Evolutionary conservation across 208 protist genomes (phyloP).

Genomic region (Trypanosoma theileri): DNA sequence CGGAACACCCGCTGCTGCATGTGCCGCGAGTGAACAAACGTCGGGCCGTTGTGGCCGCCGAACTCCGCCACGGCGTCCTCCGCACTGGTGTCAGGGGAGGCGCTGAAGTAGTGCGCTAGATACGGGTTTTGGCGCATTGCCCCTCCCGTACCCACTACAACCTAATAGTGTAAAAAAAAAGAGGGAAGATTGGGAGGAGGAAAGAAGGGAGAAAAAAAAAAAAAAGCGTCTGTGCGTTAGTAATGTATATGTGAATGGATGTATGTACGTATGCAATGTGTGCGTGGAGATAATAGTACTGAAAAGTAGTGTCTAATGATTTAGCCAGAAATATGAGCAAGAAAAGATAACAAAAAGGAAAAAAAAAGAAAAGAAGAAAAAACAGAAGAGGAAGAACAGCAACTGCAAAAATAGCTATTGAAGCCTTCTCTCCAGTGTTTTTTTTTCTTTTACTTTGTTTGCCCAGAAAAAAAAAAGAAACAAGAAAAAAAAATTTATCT

Average conservation of each 20-base stretch:
- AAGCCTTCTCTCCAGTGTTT: constrained; percentile 6
- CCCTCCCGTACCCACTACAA: not conserved
- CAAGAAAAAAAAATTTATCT: not conserved
- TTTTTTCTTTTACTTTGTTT: not conserved
- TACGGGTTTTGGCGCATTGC: constrained; percentile 73
- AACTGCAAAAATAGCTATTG: constrained; percentile 1
- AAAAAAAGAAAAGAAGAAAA: constrained; percentile 12
- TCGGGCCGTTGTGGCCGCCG: constrained; percentile 43
- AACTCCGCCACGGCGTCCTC: constrained; percentile 39
- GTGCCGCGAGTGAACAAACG: constrained; percentile 53
- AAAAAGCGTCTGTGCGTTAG: no score
- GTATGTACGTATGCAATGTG: no score
- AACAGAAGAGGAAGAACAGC: constrained; percentile 2
- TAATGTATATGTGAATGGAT: no score
- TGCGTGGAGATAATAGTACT: no score
- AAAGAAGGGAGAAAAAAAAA: not conserved
- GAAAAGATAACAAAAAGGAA: not conserved
- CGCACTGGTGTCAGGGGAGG: constrained; percentile 28
- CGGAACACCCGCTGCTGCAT: constrained; percentile 71
- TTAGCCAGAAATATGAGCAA: not conserved
- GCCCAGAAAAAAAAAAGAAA: no score
- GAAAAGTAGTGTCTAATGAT: no score
- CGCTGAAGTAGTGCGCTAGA: constrained; percentile 67
- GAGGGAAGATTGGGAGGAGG: not conserved
- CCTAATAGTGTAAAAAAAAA: constrained; percentile 2